Conservation (phyloP, 1,284 basidiomycete species). For the Papiliotrema fonsecae region DNA sequence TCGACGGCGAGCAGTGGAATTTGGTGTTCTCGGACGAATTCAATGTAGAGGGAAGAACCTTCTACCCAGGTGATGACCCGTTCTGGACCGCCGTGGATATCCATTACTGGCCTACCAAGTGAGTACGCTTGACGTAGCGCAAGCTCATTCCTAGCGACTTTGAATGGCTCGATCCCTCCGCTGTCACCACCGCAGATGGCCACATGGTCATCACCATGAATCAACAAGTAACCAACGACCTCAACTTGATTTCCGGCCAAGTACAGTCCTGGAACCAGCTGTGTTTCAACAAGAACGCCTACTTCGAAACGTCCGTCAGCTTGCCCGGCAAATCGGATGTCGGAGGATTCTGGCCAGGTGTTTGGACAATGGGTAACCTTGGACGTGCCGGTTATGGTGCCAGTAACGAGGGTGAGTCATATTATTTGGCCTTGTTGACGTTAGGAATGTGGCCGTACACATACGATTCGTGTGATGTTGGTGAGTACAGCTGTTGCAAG, state of each 20-base stretch:
- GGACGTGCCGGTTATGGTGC: slow-evolving; percentile 53
- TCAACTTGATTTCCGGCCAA: slow-evolving; percentile 63
- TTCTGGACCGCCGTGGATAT: slow-evolving; percentile 51
- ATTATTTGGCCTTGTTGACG: no score
- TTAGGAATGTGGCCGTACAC: slow-evolving; percentile 51
- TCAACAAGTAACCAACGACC: slow-evolving; percentile 61
- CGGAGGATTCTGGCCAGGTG: slow-evolving; percentile 52
- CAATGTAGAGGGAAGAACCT: slow-evolving; percentile 58
- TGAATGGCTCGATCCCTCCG: slow-evolving; percentile 64
- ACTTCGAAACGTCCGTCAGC: slow-evolving; percentile 39
- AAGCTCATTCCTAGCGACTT: slow-evolving; percentile 33
- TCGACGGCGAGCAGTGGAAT: slow-evolving; percentile 61
- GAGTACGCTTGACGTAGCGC: slow-evolving; percentile 7
- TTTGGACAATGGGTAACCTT: slow-evolving; percentile 51
- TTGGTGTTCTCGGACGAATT: slow-evolving; percentile 87
- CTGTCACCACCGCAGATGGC: slow-evolving; percentile 73
- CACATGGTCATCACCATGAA: slow-evolving; percentile 73
- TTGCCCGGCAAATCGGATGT: slow-evolving; percentile 37
- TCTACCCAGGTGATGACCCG: slow-evolving; percentile 52
- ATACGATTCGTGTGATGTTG: slow-evolving; percentile 41
- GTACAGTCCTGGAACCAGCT: slow-evolving; percentile 53
- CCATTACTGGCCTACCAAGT: slow-evolving; percentile 53
- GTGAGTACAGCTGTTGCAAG: no score
- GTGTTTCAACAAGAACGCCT: slow-evolving; percentile 45
- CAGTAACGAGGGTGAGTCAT: slow-evolving; percentile 69